Evolutionary conservation across 2,329 filamentous ascomycete genomes (phyloP).

Genomic region (Penicillium verrucosum): DNA sequence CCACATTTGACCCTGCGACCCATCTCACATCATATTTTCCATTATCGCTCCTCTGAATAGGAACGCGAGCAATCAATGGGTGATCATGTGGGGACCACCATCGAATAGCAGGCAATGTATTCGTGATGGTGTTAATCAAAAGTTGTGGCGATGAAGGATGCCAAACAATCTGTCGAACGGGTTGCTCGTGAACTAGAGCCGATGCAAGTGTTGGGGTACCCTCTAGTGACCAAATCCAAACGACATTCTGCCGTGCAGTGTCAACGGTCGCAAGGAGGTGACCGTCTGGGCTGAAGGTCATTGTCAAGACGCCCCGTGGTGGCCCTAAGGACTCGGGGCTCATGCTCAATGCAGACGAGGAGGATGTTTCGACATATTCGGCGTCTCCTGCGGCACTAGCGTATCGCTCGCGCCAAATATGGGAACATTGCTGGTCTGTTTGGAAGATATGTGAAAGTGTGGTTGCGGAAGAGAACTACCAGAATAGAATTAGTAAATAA

Average conservation of each 20-base stretch:
- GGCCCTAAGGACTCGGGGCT: slow-evolving; percentile 29
- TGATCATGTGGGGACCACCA: slow-evolving; percentile 32
- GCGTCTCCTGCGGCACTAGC: slow-evolving; percentile 28
- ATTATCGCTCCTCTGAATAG: slow-evolving; percentile 32
- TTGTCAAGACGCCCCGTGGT: slow-evolving; percentile 36
- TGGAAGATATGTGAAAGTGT: slow-evolving; percentile 36
- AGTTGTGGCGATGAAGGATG: slow-evolving; percentile 37
- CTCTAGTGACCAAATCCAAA: slow-evolving; percentile 46
- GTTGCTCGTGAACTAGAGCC: slow-evolving; percentile 43
- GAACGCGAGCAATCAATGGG: slow-evolving; percentile 32
- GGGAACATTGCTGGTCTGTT: slow-evolving; percentile 30
- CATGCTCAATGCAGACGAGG: slow-evolving; percentile 36
- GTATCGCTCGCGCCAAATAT: slow-evolving; percentile 36
- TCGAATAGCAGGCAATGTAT: slow-evolving; percentile 31
- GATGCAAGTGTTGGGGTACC: slow-evolving; percentile 29
- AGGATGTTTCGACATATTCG: slow-evolving; percentile 39
- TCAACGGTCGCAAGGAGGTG: slow-evolving; percentile 39
- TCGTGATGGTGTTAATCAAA: slow-evolving; percentile 39
- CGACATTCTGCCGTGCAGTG: slow-evolving; percentile 42
- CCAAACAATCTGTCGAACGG: slow-evolving; percentile 42
- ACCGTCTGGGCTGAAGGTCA: slow-evolving; percentile 41
- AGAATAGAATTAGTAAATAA: slow-evolving; percentile 1
- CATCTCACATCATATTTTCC: slow-evolving; percentile 38
- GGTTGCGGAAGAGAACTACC: slow-evolving; percentile 33
- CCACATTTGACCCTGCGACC: slow-evolving; percentile 22